Evolutionary conservation across 2,329 filamentous ascomycete species (phyloP).

Genomic region (Myotisia sp.): DNA sequence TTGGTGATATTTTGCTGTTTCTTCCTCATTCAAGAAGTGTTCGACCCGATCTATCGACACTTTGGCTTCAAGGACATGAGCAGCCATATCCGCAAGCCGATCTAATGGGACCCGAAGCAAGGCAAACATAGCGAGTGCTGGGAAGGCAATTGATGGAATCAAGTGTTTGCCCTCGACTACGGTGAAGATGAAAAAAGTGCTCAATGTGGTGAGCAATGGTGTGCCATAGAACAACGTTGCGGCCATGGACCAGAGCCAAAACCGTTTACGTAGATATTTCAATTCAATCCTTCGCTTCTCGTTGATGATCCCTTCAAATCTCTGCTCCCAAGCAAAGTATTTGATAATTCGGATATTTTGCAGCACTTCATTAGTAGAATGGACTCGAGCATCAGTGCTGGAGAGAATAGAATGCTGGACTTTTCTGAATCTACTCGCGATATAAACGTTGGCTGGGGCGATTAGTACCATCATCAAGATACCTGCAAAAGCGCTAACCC

Average conservation of each 20-base stretch:
- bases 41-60: slow-evolving; percentile 95
- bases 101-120: slow-evolving; percentile 85
- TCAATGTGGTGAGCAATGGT: slow-evolving; percentile 86
- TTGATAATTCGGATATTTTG: slow-evolving; percentile 99
- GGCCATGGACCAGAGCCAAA: slow-evolving; percentile 80
- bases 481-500: slow-evolving; percentile 83
- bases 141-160: slow-evolving; percentile 87
- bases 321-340: slow-evolving; percentile 95
- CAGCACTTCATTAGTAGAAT: slow-evolving; percentile 89
- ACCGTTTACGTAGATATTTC: slow-evolving; percentile 61
- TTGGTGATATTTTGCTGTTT: slow-evolving; percentile 90
- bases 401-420: slow-evolving; percentile 85
- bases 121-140: slow-evolving; percentile 88
- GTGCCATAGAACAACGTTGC: slow-evolving; percentile 95
- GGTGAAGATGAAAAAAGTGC: slow-evolving; percentile 90
- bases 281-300: slow-evolving; percentile 76
- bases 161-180: slow-evolving; percentile 76
- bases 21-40: slow-evolving; percentile 80
- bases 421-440: slow-evolving; percentile 69
- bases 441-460: slow-evolving; percentile 76
- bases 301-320: slow-evolving; percentile 72
- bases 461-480: slow-evolving; percentile 81
- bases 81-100: slow-evolving; percentile 95
- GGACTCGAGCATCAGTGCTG: slow-evolving; percentile 88
- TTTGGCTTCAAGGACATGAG: slow-evolving; percentile 92